Percentiles rank a stretch among this genome's conserved stretches.
These are phyloP conservation scores for Cystoisospora suis DNA, from an alignment of 169 alveolate species.

Conservation along the genomic window DNA sequence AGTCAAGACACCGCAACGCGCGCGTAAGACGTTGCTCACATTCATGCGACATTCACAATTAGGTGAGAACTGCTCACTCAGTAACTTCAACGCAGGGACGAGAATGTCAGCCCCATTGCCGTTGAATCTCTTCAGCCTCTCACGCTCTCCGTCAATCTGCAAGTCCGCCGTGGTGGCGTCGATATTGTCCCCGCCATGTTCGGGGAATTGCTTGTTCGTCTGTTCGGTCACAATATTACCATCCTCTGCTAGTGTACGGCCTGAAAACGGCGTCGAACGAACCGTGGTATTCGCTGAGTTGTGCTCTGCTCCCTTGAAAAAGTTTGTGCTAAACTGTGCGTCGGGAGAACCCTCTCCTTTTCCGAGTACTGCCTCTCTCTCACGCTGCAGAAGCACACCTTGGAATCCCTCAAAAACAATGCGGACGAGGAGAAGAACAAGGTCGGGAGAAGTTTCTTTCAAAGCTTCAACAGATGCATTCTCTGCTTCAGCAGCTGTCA, in stretches of 20 bases:
- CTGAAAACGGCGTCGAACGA: too few species aligned
- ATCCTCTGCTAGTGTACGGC: too few species aligned
- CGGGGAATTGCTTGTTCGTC: too few species aligned
- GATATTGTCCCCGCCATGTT: not conserved
- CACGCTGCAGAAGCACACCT: not conserved
- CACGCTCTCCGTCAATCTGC: not conserved
- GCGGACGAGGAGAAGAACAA: not conserved
- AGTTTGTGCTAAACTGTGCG: too few species aligned
- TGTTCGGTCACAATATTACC: too few species aligned
- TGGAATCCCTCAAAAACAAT: not conserved
- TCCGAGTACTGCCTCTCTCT: too few species aligned
- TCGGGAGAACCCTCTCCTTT: too few species aligned
- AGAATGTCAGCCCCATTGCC: not conserved
- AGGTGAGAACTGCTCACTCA: not conserved
- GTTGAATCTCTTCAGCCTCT: not conserved
- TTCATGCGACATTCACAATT: not conserved
- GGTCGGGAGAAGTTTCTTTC: not conserved
- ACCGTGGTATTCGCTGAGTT: too few species aligned
- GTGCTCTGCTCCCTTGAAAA: too few species aligned
- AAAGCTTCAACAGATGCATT: not conserved
- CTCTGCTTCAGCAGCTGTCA: not conserved
- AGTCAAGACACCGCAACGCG: too few species aligned
- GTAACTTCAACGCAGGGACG: slow-evolving; percentile 11
- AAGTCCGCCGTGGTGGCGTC: not conserved
- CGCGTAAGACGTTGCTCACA: too few species aligned